A percentile compares a stretch with the other conserved stretches of the same genome.
phyloP scores from a whole-genome alignment of 768 basidiomycete species.

The Hygrocybe punicea region DNA sequence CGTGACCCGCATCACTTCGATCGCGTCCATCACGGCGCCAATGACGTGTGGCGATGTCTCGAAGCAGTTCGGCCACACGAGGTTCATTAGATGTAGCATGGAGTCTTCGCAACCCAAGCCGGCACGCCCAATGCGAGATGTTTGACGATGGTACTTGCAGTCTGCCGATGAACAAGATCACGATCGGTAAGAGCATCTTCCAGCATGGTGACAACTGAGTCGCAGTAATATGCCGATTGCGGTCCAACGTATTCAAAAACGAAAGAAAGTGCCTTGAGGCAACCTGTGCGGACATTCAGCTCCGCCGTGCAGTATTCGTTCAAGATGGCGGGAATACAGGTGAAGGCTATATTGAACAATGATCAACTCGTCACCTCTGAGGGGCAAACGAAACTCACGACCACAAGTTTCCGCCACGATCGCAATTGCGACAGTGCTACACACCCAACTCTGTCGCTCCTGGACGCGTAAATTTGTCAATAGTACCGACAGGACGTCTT shows the following conservation, averaged over 20 bases:
- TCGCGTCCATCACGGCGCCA: slow-evolving; percentile 95
- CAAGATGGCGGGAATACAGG: slow-evolving; percentile 96
- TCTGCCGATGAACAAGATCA: slow-evolving; percentile 97
- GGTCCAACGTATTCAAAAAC: slow-evolving; percentile 99
- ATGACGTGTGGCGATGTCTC: slow-evolving; percentile 98
- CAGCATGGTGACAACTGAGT: slow-evolving; percentile 96
- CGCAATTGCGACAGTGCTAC: slow-evolving; percentile 96
- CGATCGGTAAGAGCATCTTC: slow-evolving; percentile 98
- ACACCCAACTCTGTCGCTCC: slow-evolving; percentile 98
- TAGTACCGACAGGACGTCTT: slow-evolving; percentile 93
- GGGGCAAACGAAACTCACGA: slow-evolving; percentile 40
- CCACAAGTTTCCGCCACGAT: slow-evolving; percentile 94
- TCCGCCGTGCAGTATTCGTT: slow-evolving; percentile 99
- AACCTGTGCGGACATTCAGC: slow-evolving; percentile 97
- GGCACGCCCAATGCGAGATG: slow-evolving; percentile 96
- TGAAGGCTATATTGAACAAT: slow-evolving; percentile 62
- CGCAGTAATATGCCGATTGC: slow-evolving; percentile 94
- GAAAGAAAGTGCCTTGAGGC: slow-evolving; percentile 96
- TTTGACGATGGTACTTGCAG: slow-evolving; percentile 97
- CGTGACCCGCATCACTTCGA: slow-evolving; percentile 96
- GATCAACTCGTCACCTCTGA: slow-evolving; percentile 2
- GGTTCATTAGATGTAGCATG: slow-evolving; percentile 95
- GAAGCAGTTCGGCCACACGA: slow-evolving; percentile 99
- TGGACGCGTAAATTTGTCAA: slow-evolving; percentile 96
- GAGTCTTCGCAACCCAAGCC: slow-evolving; percentile 98